Conservation (phyloP, 1,284 basidiomycete species). For the Sphagnurus paluster region DNA sequence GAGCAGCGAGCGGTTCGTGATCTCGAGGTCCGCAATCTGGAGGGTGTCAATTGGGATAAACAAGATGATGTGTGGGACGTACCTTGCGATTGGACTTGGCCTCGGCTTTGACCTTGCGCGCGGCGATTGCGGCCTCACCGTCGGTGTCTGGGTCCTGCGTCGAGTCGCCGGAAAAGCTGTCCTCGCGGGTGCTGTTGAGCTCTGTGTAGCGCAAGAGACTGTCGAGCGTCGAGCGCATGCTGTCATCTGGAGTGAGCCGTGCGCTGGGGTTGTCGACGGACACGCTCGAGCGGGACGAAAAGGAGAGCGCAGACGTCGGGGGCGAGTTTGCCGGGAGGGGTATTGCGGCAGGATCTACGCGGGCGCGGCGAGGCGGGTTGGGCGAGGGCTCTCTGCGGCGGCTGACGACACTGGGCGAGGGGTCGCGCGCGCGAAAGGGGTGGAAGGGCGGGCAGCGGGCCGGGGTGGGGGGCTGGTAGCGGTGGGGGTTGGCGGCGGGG, state of each 20-base stretch:
- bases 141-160: constrained; percentile 28
- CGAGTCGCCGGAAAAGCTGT: constrained; percentile 26
- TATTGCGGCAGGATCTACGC: constrained; percentile 52
- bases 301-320: constrained; percentile 65
- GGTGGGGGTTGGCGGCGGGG: constrained; percentile 57
- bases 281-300: constrained; percentile 67
- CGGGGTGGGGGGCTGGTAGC: constrained; percentile 46
- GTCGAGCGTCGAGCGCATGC: constrained; percentile 32
- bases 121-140: constrained; percentile 38
- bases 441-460: constrained; percentile 37
- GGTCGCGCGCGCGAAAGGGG: no score
- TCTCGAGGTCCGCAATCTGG: constrained; percentile 82
- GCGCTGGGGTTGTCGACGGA: constrained; percentile 39
- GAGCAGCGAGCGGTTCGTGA: constrained; percentile 76
- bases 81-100: constrained; percentile 83
- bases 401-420: constrained; percentile 32
- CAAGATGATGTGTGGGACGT: constrained; percentile 6
- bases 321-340: constrained; percentile 68
- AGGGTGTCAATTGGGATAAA: neutral
- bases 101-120: constrained; percentile 58
- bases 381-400: constrained; percentile 30
- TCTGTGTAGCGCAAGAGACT: constrained; percentile 31
- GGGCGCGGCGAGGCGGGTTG: constrained; percentile 27
- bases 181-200: constrained; percentile 20
- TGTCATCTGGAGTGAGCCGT: constrained; percentile 7